Percentiles rank a stretch among this genome's conserved stretches.
Evolutionary conservation across 257 asterid genomes (phyloP).

Genomic region (Primulina tabacum): DNA sequence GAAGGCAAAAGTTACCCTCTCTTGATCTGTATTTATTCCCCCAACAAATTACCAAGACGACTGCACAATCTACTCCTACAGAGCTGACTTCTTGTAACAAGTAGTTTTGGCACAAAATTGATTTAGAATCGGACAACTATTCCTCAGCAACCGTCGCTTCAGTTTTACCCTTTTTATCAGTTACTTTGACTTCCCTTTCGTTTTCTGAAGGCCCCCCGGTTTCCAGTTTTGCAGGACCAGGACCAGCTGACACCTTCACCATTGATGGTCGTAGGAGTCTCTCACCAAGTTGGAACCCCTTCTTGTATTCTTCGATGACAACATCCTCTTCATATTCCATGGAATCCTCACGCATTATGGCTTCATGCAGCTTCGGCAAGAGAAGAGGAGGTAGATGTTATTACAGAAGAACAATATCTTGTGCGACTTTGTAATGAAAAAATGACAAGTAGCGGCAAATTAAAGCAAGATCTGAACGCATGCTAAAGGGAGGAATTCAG

Average conservation of each 20-base stretch:
- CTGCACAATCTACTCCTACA: constrained; percentile 21
- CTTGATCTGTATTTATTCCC: constrained; percentile 9
- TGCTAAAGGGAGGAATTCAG: not conserved
- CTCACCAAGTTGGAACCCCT: constrained; percentile 70
- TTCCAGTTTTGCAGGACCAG: constrained; percentile 68
- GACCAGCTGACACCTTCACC: constrained; percentile 93
- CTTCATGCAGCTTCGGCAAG: constrained; percentile 70
- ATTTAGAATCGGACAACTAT: constrained; percentile 25
- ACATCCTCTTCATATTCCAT: constrained; percentile 64
- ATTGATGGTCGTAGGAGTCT: constrained; percentile 86
- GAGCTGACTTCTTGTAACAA: not conserved
- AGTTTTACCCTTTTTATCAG: constrained; percentile 30
- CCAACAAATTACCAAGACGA: not conserved
- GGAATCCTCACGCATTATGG: constrained; percentile 90
- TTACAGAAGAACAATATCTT: constrained; percentile 6
- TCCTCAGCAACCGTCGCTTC: constrained; percentile 35
- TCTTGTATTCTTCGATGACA: constrained; percentile 66
- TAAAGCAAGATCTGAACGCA: not conserved
- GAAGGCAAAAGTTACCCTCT: constrained; percentile 14
- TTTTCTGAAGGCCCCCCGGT: constrained; percentile 30
- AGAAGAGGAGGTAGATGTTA: constrained; percentile 9
- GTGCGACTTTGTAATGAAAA: not conserved
- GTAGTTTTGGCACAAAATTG: constrained; percentile 32
- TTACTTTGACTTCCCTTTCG: constrained; percentile 30
- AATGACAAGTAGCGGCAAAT: not conserved